Evolutionary conservation across 192 early-diverging fungal genomes (phyloP).

Genomic region (Gigaspora rosea): DNA sequence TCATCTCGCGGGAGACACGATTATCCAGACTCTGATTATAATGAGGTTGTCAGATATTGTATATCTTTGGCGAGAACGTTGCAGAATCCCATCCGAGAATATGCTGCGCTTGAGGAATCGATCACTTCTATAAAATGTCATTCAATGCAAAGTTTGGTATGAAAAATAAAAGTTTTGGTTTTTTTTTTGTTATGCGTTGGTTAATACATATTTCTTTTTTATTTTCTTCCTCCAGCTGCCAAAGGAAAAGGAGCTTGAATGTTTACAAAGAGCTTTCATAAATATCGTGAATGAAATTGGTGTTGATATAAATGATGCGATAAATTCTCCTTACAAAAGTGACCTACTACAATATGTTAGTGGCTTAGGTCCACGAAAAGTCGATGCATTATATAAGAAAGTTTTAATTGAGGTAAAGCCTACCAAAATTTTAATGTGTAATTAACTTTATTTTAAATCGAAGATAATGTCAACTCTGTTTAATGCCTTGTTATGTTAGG

Average conservation of each 20-base stretch:
- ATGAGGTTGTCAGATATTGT: constrained; percentile 79
- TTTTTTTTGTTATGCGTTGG: not conserved
- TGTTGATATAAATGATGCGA: constrained; percentile 87
- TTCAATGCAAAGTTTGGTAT: constrained; percentile 68
- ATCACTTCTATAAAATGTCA: constrained; percentile 64
- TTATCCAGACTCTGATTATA: constrained; percentile 62
- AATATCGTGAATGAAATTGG: constrained; percentile 83
- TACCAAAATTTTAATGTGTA: not conserved
- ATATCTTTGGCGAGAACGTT: constrained; percentile 79
- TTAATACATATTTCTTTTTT: not conserved
- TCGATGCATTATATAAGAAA: constrained; percentile 56
- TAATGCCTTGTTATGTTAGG: not conserved
- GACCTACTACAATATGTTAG: constrained; percentile 84
- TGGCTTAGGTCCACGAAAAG: constrained; percentile 94
- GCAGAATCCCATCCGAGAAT: constrained; percentile 82
- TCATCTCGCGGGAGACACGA: constrained; percentile 50
- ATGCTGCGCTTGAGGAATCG: constrained; percentile 64
- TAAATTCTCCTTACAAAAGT: constrained; percentile 64
- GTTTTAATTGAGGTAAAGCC: not conserved
- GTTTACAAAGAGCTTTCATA: constrained; percentile 84
- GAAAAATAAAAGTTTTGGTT: constrained; percentile 6
- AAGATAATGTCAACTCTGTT: no score
- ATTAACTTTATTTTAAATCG: no score
- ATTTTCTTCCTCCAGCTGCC: constrained; percentile 42
- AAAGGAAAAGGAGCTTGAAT: constrained; percentile 63